Base-by-base conservation (phyloP, 805 yeast genomes). In the Starmerella apis region DNA sequence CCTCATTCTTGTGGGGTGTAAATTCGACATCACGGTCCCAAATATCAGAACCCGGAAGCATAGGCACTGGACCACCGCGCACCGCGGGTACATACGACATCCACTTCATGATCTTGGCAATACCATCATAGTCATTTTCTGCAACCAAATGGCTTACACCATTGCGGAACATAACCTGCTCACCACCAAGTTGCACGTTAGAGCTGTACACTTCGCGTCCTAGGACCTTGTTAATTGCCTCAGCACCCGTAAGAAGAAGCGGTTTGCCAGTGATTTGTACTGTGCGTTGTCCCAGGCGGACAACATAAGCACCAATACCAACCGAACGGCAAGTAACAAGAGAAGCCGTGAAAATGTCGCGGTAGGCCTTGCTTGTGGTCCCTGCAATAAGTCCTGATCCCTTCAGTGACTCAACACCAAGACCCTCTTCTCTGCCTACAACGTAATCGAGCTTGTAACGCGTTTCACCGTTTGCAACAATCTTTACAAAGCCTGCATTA, bases 321-420 rank as follows among this genome's bases (percentile, higher is more conserved):
- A 92, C 99, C 47, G 97, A 88, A 76, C 99, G 82, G 73, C 97
- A 88, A n/a, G 98, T 92, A 49, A 92, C 98, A 67, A 92, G 75
- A n/a, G 98, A 90, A 52, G 88, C 79, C 19, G 99, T 92, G 74
- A 92, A 92, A 56, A 92, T 92, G 65, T 92, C 99, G 67, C 85
- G 84, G 78, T 92, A 92, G 19, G 98, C 98, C 67, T 86, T 81
- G 11, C 96, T 85, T 43, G 99, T 92, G 25, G 95, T 95, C 70
- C 99, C 99, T 20, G 99, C 99, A 71, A 92, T 92, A 64, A 92
- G 75, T 72, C 97, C 99, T 49, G 97, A 90, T 35, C 99, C 99
- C 71, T 81, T 81, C 69, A 92, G 79, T 77, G 96, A 92, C 70
- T 92, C 99, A 53, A 92, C 99, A 73, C 99, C 99, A 55, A 94